phyloP scores from a whole-genome alignment of 257 asterid species.

The Forsythia viridissima region DNA sequence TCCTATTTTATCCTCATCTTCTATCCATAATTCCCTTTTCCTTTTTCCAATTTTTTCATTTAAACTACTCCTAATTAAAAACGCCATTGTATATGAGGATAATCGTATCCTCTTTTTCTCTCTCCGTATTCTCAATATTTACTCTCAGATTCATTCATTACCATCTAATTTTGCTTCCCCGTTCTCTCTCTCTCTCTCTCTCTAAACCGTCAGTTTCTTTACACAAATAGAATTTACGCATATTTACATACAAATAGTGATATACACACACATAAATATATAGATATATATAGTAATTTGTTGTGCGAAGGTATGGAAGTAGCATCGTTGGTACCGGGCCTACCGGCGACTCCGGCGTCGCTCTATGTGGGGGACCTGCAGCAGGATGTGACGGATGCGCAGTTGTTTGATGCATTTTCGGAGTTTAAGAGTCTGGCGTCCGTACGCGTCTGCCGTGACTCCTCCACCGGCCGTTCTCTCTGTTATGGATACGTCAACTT shows the following conservation, averaged over 20 bases:
- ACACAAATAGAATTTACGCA: neutral
- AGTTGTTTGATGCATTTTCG: slow-evolving; percentile 41
- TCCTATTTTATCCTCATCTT: slow-evolving; percentile 19
- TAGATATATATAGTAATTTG: neutral
- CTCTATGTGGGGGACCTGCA: slow-evolving; percentile 63
- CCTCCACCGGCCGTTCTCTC: slow-evolving; percentile 50
- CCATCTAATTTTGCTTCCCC: neutral
- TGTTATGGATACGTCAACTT: slow-evolving; percentile 61
- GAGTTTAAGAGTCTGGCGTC: slow-evolving; percentile 48
- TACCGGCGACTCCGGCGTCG: slow-evolving; percentile 35
- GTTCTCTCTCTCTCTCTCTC: neutral
- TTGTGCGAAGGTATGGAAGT: slow-evolving; percentile 33
- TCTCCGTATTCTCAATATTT: slow-evolving; percentile 7
- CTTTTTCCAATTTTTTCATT: neutral
- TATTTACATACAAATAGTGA: neutral
- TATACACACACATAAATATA: neutral
- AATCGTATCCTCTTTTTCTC: slow-evolving; percentile 1
- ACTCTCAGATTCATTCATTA: neutral
- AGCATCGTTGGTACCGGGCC: slow-evolving; percentile 19
- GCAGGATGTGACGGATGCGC: slow-evolving; percentile 42
- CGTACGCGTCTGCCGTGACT: slow-evolving; percentile 59
- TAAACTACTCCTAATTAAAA: slow-evolving; percentile 11
- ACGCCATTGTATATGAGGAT: neutral
- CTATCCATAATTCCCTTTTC: neutral
- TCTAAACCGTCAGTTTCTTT: neutral